Percentiles rank a stretch among this genome's conserved stretches.
Conservation (phyloP, 83 land plant genomes). For the Diphasiastrum complanatum region DNA sequence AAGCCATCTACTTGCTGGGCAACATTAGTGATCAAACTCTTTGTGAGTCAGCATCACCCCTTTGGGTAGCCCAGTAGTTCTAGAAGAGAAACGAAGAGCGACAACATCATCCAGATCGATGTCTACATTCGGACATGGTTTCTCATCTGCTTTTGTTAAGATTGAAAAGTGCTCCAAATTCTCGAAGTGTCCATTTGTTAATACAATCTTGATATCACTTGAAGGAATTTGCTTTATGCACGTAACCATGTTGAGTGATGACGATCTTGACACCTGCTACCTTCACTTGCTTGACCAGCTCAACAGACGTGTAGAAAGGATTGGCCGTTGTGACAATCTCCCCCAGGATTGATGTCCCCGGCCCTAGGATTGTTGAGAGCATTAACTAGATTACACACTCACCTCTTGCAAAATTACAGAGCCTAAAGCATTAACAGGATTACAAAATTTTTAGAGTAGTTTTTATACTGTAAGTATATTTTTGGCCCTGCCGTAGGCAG, state of each 20-base stretch:
- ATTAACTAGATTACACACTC: too few species aligned
- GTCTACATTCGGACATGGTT: not conserved
- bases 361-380: too few species aligned
- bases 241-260: slow-evolving; percentile 43
- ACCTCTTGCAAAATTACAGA: too few species aligned
- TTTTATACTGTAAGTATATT: too few species aligned
- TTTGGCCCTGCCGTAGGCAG: too few species aligned
- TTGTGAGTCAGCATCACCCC: slow-evolving; percentile 75
- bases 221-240: slow-evolving; percentile 33
- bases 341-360: slow-evolving; percentile 50
- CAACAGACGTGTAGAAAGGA: slow-evolving; percentile 63
- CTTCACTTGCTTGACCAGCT: slow-evolving; percentile 50
- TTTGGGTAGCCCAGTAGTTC: slow-evolving; percentile 75
- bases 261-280: slow-evolving; percentile 42
- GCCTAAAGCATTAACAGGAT: too few species aligned
- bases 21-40: slow-evolving; percentile 54
- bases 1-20: slow-evolving; percentile 86
- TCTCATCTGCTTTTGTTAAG: too few species aligned
- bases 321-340: slow-evolving; percentile 61
- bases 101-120: slow-evolving; percentile 17
- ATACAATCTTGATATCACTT: slow-evolving; percentile 29
- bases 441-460: too few species aligned
- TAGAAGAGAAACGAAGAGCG: slow-evolving; percentile 66
- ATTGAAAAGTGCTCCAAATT: slow-evolving; percentile 43
- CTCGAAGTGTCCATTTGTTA: slow-evolving; percentile 44